Evolutionary conservation across 768 basidiomycete species (phyloP).

Genomic region (Nidula microcarpa): DNA sequence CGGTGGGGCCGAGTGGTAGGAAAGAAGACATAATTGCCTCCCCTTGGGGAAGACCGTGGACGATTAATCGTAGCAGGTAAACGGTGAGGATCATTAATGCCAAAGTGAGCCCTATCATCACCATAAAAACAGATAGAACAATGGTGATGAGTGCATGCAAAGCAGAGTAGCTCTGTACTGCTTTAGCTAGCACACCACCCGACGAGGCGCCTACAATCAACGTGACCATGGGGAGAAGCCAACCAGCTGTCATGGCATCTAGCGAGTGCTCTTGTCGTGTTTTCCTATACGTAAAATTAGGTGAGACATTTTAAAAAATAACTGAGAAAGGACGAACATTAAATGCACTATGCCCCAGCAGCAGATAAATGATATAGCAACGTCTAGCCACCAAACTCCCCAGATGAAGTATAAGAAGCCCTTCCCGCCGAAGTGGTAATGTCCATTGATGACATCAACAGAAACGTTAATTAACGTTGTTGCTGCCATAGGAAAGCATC

Average conservation of each 20-base stretch:
- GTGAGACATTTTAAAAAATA: neutral
- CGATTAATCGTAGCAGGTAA: slow-evolving; percentile 57
- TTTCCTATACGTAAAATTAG: slow-evolving; percentile 36
- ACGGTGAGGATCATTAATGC: slow-evolving; percentile 66
- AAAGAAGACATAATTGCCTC: slow-evolving; percentile 54
- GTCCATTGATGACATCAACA: slow-evolving; percentile 37
- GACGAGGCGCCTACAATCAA: slow-evolving; percentile 68
- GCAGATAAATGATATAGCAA: slow-evolving; percentile 50
- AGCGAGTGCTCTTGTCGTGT: slow-evolving; percentile 53
- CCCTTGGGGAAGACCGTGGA: slow-evolving; percentile 51
- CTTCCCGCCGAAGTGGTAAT: slow-evolving; percentile 46
- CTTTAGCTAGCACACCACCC: slow-evolving; percentile 54
- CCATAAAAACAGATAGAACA: slow-evolving; percentile 49
- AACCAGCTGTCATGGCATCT: slow-evolving; percentile 53
- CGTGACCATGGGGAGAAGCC: slow-evolving; percentile 77
- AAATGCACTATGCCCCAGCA: slow-evolving; percentile 60
- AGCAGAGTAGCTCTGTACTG: slow-evolving; percentile 42
- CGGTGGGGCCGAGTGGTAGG: slow-evolving; percentile 72
- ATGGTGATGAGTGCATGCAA: slow-evolving; percentile 53
- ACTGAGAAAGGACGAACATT: slow-evolving; percentile 47
- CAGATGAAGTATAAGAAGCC: slow-evolving; percentile 54
- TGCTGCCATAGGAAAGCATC: slow-evolving; percentile 58
- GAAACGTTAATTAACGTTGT: slow-evolving; percentile 55
- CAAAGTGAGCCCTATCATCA: slow-evolving; percentile 52
- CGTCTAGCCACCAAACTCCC: slow-evolving; percentile 70